phyloP scores from a whole-genome alignment of 148 eudicot genomes.

The Euryodendron excelsum region DNA sequence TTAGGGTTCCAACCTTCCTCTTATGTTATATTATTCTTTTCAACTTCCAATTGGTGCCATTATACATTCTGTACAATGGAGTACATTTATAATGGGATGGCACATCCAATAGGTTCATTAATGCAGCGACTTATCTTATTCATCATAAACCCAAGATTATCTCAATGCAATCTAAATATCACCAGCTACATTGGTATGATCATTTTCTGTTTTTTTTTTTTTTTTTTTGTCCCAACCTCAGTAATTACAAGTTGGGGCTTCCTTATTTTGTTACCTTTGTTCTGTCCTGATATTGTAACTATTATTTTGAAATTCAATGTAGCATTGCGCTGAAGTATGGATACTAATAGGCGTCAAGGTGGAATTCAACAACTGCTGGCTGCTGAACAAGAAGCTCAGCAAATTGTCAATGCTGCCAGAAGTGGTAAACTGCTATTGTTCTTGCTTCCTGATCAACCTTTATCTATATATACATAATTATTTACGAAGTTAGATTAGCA shows the following conservation, averaged over 20 bases:
- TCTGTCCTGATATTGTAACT: background rate
- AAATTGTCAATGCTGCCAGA: slow-evolving; percentile 18
- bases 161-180: background rate
- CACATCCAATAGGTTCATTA: background rate
- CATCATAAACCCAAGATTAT: background rate
- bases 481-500: background rate
- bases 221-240: background rate
- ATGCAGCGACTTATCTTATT: background rate
- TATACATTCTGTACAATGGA: background rate
- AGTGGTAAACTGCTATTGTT: slow-evolving; percentile 10
- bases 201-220: background rate
- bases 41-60: background rate
- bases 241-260: background rate
- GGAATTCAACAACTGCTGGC: slow-evolving; percentile 19
- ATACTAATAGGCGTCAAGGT: slow-evolving; percentile 5
- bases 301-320: background rate
- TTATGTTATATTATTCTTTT: background rate
- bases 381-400: slow-evolving; percentile 26
- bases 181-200: background rate
- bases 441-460: background rate
- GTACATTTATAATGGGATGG: background rate
- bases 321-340: slow-evolving; percentile 13
- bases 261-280: background rate
- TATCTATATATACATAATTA: background rate
- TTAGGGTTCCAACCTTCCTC: background rate